phyloP scores from a whole-genome alignment of 2,329 filamentous ascomycete species.

The Rhynchosporium agropyri region DNA sequence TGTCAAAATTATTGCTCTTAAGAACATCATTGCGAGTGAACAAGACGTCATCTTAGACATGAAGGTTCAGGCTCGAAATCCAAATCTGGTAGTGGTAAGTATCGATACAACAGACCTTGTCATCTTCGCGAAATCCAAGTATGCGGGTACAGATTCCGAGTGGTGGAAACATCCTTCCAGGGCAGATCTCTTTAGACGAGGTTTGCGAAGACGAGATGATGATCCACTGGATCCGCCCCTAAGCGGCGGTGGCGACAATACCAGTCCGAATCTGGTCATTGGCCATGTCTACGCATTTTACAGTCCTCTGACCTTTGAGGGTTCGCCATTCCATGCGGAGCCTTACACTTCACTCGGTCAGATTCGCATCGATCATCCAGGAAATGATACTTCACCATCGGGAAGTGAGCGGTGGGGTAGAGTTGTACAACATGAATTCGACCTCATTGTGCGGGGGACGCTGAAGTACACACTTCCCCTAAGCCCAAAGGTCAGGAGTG shows the following conservation, averaged over 20 bases:
- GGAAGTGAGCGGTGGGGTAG: slow-evolving; percentile 87
- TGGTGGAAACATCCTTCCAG: slow-evolving; percentile 55
- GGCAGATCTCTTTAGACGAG: slow-evolving; percentile 42
- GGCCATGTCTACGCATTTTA: slow-evolving; percentile 87
- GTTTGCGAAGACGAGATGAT: slow-evolving; percentile 39
- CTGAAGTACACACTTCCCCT: slow-evolving; percentile 76
- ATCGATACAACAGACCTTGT: slow-evolving; percentile 87
- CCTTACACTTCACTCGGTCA: slow-evolving; percentile 76
- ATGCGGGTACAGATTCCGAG: slow-evolving; percentile 66
- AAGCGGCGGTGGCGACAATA: slow-evolving; percentile 62
- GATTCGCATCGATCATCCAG: slow-evolving; percentile 78
- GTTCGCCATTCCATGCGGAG: slow-evolving; percentile 79
- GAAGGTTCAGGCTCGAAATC: slow-evolving; percentile 84
- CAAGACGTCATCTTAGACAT: slow-evolving; percentile 95
- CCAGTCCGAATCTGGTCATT: slow-evolving; percentile 84
- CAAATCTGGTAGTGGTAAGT: slow-evolving; percentile 86
- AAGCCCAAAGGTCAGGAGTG: slow-evolving; percentile 61
- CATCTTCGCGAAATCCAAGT: slow-evolving; percentile 91
- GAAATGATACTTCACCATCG: slow-evolving; percentile 81
- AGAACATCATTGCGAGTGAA: slow-evolving; percentile 89
- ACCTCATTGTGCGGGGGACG: slow-evolving; percentile 88
- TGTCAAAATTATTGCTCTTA: slow-evolving; percentile 77
- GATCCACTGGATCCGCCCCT: slow-evolving; percentile 42
- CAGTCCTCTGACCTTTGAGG: slow-evolving; percentile 84
- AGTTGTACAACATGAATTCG: slow-evolving; percentile 88